Base-by-base conservation (phyloP, 2,329 filamentous ascomycete genomes). In the Endocalyx cinctus region DNA sequence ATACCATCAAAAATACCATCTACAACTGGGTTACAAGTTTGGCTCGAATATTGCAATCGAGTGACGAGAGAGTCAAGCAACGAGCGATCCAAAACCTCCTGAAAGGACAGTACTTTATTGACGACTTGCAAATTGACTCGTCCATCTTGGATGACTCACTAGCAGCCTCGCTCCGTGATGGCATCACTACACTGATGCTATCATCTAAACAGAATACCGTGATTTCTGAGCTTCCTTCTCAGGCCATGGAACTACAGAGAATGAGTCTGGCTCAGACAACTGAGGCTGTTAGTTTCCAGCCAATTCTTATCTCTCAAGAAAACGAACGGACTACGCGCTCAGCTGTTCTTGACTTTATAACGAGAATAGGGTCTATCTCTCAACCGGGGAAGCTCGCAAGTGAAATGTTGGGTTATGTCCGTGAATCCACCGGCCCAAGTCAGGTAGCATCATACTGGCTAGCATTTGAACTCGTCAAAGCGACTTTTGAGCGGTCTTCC, bases 21-120 rank as follows among this genome's bases (percentile, higher is more conserved):
- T 84, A 90, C 55, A 80, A 79, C 33, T 96, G 89, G 88, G 74
- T 89, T 16, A 77, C 78, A 3, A 82, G 86, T 25, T 72, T 98
- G 13, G 82, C 90, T 5, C 76, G 88, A 12, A 62, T 87, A 11
- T 89, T 96, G 79, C 87, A 90, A 55, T 77, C 80, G 7, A 83
- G 80, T 45, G 88, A 97, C 48, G 87, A 95, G 46, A 70, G 70
- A n/a, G 67, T 73, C 17, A 94, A 94, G 55, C 72, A 79, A 41
- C 72, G 74, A 35, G 79, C 82, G 2, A 73, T 97, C 17, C 72
- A 74, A 17, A 86, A 90, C 42, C 72, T 98, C n/a, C 76, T 82
- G 11, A 82, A 80, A 29, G 80, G 84, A 0, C 79, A 87, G 33
- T 69, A 75, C 18, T 57, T 90, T 6, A 64, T 92, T 14, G 73